These are phyloP conservation scores for Clonostachys rosea DNA, from an alignment of 2,329 filamentous ascomycete genomes.

Conservation along the genomic window DNA sequence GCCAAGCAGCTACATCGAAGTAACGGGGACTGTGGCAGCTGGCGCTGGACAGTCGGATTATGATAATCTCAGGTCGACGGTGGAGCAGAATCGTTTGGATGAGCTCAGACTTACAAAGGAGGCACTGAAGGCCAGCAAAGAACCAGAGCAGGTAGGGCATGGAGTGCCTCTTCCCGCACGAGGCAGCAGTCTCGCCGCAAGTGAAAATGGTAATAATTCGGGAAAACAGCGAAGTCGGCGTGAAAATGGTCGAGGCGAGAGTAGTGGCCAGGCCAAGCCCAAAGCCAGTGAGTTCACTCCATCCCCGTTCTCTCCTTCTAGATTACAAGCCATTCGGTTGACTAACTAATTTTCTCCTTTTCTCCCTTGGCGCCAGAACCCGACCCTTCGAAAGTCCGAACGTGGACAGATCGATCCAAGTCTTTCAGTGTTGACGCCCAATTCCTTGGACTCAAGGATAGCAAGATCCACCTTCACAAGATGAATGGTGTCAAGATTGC, in stretches of 20 bases:
- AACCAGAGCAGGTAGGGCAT: conserved; percentile 64
- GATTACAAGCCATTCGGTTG: conserved; percentile 7
- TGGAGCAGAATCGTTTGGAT: conserved; percentile 74
- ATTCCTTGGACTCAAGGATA: conserved; percentile 89
- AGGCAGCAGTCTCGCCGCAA: conserved; percentile 63
- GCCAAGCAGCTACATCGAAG: conserved; percentile 91
- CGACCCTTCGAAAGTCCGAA: conserved; percentile 76
- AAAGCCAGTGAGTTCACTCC: conserved; percentile 65
- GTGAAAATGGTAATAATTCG: not conserved
- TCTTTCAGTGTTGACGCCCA: conserved; percentile 97
- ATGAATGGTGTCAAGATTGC: conserved; percentile 98
- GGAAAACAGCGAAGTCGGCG: not conserved
- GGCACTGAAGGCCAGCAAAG: conserved; percentile 62
- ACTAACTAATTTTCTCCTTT: not conserved
- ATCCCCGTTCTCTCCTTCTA: not conserved
- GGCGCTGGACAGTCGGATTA: conserved; percentile 45
- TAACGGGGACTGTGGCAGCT: conserved; percentile 63
- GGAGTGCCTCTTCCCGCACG: conserved; percentile 72
- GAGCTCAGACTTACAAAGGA: conserved; percentile 82
- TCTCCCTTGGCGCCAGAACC: conserved; percentile 53
- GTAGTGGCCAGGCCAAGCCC: conserved; percentile 45
- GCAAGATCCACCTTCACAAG: conserved; percentile 97
- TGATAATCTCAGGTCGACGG: conserved; percentile 52
- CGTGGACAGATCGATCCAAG: conserved; percentile 92
- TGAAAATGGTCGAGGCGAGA: conserved; percentile 45